A percentile compares a stretch with the other conserved stretches of the same genome.
phyloP scores from a whole-genome alignment of 2,329 filamentous ascomycete species.

The Talaromyces sp. region DNA sequence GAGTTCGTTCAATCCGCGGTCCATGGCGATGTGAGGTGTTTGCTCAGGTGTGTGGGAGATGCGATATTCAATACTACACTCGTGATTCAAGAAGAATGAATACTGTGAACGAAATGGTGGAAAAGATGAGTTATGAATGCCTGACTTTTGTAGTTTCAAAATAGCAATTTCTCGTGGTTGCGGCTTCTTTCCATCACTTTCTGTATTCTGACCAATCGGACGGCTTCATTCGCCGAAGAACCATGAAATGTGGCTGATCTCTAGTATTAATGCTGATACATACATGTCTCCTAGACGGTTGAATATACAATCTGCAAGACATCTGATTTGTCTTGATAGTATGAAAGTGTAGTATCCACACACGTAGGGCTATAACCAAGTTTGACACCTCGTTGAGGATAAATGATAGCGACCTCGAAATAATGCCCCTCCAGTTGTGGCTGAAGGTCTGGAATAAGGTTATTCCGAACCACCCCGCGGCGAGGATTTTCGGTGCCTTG shows the following conservation, averaged over 20 bases:
- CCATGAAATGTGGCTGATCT: neutral
- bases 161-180: slow-evolving; percentile 14
- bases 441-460: slow-evolving; percentile 4
- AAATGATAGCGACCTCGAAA: neutral
- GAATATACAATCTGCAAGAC: neutral
- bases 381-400: neutral
- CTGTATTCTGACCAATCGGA: slow-evolving; percentile 12
- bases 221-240: neutral
- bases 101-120: neutral
- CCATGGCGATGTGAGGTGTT: slow-evolving; percentile 41
- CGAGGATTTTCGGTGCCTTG: slow-evolving; percentile 14
- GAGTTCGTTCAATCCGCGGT: slow-evolving; percentile 68
- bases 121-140: neutral
- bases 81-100: too few species aligned
- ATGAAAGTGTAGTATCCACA: neutral
- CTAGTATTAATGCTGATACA: neutral
- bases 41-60: neutral
- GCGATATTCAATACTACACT: neutral
- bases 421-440: slow-evolving; percentile 14
- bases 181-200: slow-evolving; percentile 17
- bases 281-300: neutral
- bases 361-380: too few species aligned
- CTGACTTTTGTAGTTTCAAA: neutral
- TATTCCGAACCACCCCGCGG: slow-evolving; percentile 18
- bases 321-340: neutral